Base-by-base conservation (phyloP, 2,329 filamentous ascomycete species). In the Neobulgaria alba region DNA sequence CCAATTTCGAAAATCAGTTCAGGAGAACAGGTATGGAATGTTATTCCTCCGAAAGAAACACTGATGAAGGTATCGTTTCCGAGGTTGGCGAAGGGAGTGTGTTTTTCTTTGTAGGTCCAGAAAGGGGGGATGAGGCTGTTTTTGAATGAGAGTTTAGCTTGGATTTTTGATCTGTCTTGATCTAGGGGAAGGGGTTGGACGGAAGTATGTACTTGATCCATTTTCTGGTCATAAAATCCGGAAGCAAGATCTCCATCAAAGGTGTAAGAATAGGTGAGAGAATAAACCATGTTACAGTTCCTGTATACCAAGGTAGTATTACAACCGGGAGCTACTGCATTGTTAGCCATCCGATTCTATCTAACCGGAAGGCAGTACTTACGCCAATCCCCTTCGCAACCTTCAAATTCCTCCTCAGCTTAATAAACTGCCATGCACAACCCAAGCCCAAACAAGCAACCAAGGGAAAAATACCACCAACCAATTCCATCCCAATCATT, bases 61-160 rank as follows among this genome's bases (percentile, higher is more conserved):
- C 77, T 50, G 10, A 85, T 50, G 52, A 84, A 79, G 10, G 71
- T 67, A 50, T 85, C 78, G 19, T 26, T 42, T 3, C 19, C 29
- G 5, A 37, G 10, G n/a, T 33, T 20, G 3, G 32, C 15, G 16
- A 45, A 45, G 2, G 42, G 42, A 4, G 31, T 14, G 16, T 40
- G 37, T 16, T 19, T 32, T 4, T 33, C 16, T 7, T 34, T n/a
- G 37, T 37, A 44, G 10, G 37, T 40, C 42, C 42, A 44, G 37
- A 37, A 44, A 4, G 38, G 37, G 16, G 17, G 4, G 19, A 33
- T 20, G 33, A 40, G 33, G 14, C 42, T 44, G 14, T 15, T 8
- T 10, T 31, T 33, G n/a, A n/a, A n/a, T n/a, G n/a, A n/a, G n/a
- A n/a, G n/a, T n/a, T n/a, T n/a, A n/a, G n/a, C n/a, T n/a, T n/a